A percentile compares a stretch with the other conserved stretches of the same genome.
These are phyloP conservation scores for Chlamydomonas reinhardtii DNA, from an alignment of 163 green algal species.

Conservation along the genomic window DNA sequence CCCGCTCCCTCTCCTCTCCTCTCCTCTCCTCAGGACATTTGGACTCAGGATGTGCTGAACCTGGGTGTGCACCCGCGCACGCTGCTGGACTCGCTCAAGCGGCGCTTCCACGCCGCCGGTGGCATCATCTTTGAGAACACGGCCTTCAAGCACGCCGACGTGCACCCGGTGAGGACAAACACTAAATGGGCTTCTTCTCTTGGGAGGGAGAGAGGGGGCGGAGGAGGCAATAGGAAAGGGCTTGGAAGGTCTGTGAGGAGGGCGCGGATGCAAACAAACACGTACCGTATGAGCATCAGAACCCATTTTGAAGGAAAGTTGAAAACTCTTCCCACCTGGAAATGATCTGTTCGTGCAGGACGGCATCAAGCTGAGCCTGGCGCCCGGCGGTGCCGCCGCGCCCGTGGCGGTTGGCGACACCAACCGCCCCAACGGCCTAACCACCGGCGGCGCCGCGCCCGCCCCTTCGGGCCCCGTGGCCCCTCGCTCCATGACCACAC, in stretches of 20 bases:
- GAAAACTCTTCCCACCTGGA: too few relatives aligned
- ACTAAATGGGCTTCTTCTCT: too few relatives aligned
- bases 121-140: constrained; percentile 74
- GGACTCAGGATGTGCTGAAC: constrained; percentile 85
- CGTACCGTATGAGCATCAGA: too few relatives aligned
- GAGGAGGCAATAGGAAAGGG: too few relatives aligned
- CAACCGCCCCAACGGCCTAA: constrained; percentile 68
- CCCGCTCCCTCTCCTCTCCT: too few relatives aligned
- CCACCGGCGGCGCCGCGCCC: background rate
- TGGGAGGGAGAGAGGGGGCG: too few relatives aligned
- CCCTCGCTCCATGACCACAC: constrained; percentile 58
- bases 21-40: constrained; percentile 62
- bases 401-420: constrained; percentile 64
- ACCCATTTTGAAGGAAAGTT: too few relatives aligned
- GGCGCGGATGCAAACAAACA: too few relatives aligned
- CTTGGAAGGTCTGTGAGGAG: too few relatives aligned
- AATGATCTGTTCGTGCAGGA: constrained; percentile 9
- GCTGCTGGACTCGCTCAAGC: constrained; percentile 66
- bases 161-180: constrained; percentile 26
- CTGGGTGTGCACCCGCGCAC: constrained; percentile 77
- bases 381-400: constrained; percentile 16
- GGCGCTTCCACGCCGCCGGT: constrained; percentile 69
- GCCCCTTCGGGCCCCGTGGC: background rate
- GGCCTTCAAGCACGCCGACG: constrained; percentile 58
- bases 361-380: constrained; percentile 21